Evolutionary conservation across 768 basidiomycete species (phyloP), one percentile per base, ranked within the genome.

Genomic region (Pholiota conissans): DNA sequence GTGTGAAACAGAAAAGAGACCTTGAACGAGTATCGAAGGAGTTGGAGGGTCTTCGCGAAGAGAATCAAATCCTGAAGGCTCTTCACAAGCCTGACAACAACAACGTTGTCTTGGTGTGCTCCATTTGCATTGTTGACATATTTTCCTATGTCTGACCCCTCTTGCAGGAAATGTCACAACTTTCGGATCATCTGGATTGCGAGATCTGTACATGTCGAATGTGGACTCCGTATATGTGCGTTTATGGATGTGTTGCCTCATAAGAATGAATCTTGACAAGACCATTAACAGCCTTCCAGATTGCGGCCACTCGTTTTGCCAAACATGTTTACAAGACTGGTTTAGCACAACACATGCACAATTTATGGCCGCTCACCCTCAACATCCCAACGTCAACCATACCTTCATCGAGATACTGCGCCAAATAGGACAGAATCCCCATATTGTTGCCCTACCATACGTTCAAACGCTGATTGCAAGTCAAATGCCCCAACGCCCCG

Each of bases 241-340:
- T 74, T 7, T 26, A 45, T 11, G 56, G 24, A 20, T 30, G 52
- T 61, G 54, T 39, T 52, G 29, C 13, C 13, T 46, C 2, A 37
- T 26, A 27, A 28, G 8, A 49, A 8, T 16, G 46, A 20, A 27
- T 11, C 49, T 26, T 52, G 27, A 46, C 30, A 55, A 1, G 10
- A 18, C 30, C 62, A 32, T 58, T 18, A 46, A 18, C 62, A 90
- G 89, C 5, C 75, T 91, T 20, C 70, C 81, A 5, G 78, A 77
- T 37, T 91, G 89, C 54, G 89, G 89, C 2, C 89, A 91, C 68
- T 81, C 83, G 0, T 90, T 86, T 65, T 91, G 89, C 65, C 72
- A 80, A 59, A 67, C 67, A 5, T 91, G 89, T 62, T 74, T 91
- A 7, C 74, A 76, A 46, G 82, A 84, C 62, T 82, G 80, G 80